Evolutionary conservation across 768 basidiomycete species (phyloP).

Genomic region (Kwoniella sp.): DNA sequence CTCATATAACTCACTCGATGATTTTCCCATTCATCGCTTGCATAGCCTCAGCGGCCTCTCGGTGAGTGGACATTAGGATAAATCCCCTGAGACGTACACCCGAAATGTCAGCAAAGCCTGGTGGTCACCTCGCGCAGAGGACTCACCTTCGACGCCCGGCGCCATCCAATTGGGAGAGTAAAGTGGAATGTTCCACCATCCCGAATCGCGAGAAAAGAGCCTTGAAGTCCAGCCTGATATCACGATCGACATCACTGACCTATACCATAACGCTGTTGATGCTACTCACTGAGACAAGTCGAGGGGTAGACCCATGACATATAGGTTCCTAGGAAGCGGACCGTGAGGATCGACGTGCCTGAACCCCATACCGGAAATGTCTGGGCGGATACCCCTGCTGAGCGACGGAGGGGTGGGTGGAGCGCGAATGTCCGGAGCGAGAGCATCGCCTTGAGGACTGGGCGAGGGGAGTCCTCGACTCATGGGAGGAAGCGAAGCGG

Average conservation of each 20-base stretch:
- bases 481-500: background rate
- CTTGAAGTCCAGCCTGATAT: slow-evolving; percentile 34
- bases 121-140: background rate
- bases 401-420: slow-evolving; percentile 16
- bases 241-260: background rate
- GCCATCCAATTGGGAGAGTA: slow-evolving; percentile 45
- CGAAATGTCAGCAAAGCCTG: background rate
- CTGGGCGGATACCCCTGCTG: slow-evolving; percentile 6
- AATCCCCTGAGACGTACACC: slow-evolving; percentile 31
- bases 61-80: slow-evolving; percentile 45
- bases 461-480: slow-evolving; percentile 15
- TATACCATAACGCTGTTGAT: background rate
- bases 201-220: slow-evolving; percentile 33
- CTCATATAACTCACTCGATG: slow-evolving; percentile 36
- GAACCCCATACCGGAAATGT: slow-evolving; percentile 16
- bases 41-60: slow-evolving; percentile 36
- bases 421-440: slow-evolving; percentile 11
- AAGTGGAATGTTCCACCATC: slow-evolving; percentile 42
- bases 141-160: slow-evolving; percentile 37
- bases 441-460: background rate
- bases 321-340: slow-evolving; percentile 41
- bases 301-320: slow-evolving; percentile 41
- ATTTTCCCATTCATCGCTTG: slow-evolving; percentile 28
- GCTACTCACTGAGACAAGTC: slow-evolving; percentile 42
- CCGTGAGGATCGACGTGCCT: slow-evolving; percentile 29